These are phyloP conservation scores for Clonostachys rhizophaga DNA, from an alignment of 2,329 filamentous ascomycete species.

Conservation along the genomic window DNA sequence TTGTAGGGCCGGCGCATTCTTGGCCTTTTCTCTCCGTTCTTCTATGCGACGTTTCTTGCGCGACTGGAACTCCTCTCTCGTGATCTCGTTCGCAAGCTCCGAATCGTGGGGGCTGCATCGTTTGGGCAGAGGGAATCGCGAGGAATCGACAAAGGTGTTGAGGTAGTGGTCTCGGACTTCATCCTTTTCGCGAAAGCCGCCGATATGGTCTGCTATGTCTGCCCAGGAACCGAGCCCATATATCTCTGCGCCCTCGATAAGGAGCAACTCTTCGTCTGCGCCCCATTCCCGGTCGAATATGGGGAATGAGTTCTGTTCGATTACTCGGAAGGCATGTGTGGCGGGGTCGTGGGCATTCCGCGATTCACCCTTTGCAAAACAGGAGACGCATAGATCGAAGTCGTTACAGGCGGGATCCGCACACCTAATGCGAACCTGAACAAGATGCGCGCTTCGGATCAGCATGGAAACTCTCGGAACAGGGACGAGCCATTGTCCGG, in stretches of 20 bases:
- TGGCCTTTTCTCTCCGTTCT: conserved; percentile 80
- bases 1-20: conserved; percentile 75
- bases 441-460: neutral
- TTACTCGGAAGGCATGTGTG: conserved; percentile 85
- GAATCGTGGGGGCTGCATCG: conserved; percentile 80
- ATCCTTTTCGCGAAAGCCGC: conserved; percentile 88
- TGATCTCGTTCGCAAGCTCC: conserved; percentile 71
- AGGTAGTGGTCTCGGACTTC: conserved; percentile 96
- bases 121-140: conserved; percentile 80
- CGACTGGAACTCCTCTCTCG: conserved; percentile 88
- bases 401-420: conserved; percentile 80
- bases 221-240: conserved; percentile 97
- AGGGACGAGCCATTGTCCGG: too few relatives aligned
- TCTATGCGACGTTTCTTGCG: conserved; percentile 93
- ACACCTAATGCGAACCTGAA: conserved; percentile 88
- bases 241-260: conserved; percentile 91
- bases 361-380: conserved; percentile 78
- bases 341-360: conserved; percentile 83
- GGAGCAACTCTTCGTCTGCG: conserved; percentile 89
- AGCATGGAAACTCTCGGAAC: neutral
- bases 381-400: conserved; percentile 95
- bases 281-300: conserved; percentile 96
- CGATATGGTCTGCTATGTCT: conserved; percentile 96
- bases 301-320: conserved; percentile 97
- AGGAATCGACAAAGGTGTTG: conserved; percentile 78